phyloP scores from a whole-genome alignment of 148 eudicot genomes.

The Camellia japonica region DNA sequence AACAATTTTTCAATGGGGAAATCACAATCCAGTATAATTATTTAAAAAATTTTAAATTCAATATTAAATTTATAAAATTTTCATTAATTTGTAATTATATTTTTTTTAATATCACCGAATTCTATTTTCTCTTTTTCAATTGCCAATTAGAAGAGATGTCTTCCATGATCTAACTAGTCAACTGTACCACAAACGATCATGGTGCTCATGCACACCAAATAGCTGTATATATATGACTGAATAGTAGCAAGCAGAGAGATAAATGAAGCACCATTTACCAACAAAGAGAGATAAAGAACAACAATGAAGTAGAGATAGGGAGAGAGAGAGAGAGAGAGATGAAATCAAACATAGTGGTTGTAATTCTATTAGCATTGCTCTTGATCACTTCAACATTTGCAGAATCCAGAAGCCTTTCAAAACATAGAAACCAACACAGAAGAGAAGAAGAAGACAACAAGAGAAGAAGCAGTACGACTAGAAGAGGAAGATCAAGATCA shows the following conservation, averaged over 20 bases:
- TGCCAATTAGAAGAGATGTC: too few relatives aligned
- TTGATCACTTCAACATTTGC: slow-evolving; percentile 14
- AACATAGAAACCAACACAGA: background rate
- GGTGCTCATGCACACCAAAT: background rate
- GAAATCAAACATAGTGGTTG: slow-evolving; percentile 9
- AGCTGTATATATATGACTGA: background rate
- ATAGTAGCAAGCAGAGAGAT: background rate
- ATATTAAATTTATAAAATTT: too few relatives aligned
- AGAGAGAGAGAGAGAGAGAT: background rate
- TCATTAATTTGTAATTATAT: too few relatives aligned
- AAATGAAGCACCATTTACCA: background rate
- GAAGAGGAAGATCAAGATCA: slow-evolving; percentile 6
- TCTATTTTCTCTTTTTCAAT: too few relatives aligned
- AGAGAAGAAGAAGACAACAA: slow-evolving; percentile 3
- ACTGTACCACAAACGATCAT: background rate
- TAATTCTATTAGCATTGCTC: slow-evolving; percentile 14
- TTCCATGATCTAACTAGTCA: too few relatives aligned
- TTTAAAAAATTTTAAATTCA: too few relatives aligned
- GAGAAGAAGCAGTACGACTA: slow-evolving; percentile 8
- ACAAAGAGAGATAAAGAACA: background rate
- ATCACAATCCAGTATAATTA: too few relatives aligned
- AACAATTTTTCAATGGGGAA: too few relatives aligned
- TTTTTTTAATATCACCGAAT: too few relatives aligned
- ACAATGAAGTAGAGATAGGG: background rate
- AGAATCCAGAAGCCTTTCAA: background rate